Conservation (phyloP, 495 filamentous ascomycete genomes). For the Lineolata rhizophorae region DNA sequence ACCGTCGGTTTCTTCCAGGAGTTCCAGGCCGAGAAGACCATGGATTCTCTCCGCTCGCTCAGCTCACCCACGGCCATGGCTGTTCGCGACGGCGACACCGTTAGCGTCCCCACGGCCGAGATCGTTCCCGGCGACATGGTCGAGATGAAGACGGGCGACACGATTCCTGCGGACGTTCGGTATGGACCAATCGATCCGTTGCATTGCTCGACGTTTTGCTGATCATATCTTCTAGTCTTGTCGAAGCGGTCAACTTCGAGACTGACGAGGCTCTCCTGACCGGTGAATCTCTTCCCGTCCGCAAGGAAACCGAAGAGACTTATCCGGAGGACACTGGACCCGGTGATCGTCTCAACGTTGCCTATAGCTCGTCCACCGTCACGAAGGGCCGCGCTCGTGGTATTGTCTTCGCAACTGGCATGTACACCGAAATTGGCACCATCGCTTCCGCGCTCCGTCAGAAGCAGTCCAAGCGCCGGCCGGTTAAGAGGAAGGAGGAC, state of each 20-base stretch:
- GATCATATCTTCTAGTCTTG: conserved; percentile 16
- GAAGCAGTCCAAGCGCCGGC: conserved; percentile 18
- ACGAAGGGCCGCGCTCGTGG: conserved; percentile 48
- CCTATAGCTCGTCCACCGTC: conserved; percentile 48
- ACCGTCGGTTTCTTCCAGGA: conserved; percentile 64
- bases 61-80: conserved; percentile 62
- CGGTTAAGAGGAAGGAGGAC: conserved; percentile 19
- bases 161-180: conserved; percentile 47
- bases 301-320: conserved; percentile 22
- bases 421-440: conserved; percentile 48
- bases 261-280: conserved; percentile 55
- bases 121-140: conserved; percentile 69
- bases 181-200: conserved; percentile 1
- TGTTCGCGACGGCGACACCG: conserved; percentile 44
- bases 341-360: conserved; percentile 50
- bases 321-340: conserved; percentile 29
- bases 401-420: conserved; percentile 48
- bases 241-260: conserved; percentile 50
- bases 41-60: conserved; percentile 55
- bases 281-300: conserved; percentile 55
- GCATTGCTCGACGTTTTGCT: background rate
- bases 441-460: conserved; percentile 34
- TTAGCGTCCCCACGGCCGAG: conserved; percentile 43
- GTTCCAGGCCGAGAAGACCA: conserved; percentile 68
- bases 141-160: conserved; percentile 44